Base-by-base conservation (phyloP, 441 rosid genomes). In the Euphorbia schlechtendalii region DNA sequence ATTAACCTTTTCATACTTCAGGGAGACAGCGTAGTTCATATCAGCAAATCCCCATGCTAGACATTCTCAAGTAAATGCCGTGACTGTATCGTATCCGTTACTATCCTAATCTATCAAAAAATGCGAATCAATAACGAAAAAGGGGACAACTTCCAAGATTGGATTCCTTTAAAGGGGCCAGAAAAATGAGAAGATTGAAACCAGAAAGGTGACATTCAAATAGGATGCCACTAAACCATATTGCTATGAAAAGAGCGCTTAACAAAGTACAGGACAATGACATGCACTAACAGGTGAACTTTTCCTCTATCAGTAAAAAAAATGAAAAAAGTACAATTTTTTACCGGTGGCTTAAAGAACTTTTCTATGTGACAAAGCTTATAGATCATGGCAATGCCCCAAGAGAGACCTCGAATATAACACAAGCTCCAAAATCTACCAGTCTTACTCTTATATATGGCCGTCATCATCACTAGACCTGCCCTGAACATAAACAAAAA, bases 351-450 rank as follows among this genome's bases (percentile, higher is more conserved):
- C 57, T 43, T 73, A 55, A 67, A 72, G 77, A 45, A 63, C 68
- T 79, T 81, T 69, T 75, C 80, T 83, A 81, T 77, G 79, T 68
- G 74, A 80, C 74, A 76, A 71, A 67, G 63, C 68, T 67, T 69
- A 14, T 45, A 20, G 51, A n/a, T n/a, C n/a, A n/a, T n/a, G n/a
- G n/a, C n/a, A n/a, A n/a, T n/a, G n/a, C n/a, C n/a, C n/a, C n/a
- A n/a, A n/a, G n/a, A n/a, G n/a, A n/a, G n/a, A n/a, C n/a, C n/a
- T n/a, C n/a, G n/a, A n/a, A n/a, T n/a, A n/a, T n/a, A n/a, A n/a
- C n/a, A n/a, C 51, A 52, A 78, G 66, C 72, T 67, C 71, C 73
- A 73, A 52, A 72, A 80, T 77, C 79, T 70, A 63, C 76, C 67
- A 60, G 63, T 80, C 80, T 75, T 78, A 68, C 75, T 71, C 7